Conservation (phyloP, 768 basidiomycete species). For the Obba rivulosa region DNA sequence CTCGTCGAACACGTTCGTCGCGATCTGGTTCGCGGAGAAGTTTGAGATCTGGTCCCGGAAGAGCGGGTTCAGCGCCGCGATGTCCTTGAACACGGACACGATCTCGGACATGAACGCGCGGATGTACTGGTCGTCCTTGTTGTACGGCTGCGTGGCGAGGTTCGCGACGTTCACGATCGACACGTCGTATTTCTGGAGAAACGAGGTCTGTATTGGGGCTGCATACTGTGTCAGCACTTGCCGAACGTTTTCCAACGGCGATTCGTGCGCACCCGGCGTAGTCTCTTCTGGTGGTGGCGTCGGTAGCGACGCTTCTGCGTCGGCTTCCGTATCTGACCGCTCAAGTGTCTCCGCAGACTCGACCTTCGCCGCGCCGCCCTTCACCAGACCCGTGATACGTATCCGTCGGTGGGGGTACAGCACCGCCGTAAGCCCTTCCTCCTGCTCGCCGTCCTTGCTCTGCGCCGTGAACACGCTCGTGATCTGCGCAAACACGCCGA, state of each 20-base stretch:
- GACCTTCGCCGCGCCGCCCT: conserved; percentile 35
- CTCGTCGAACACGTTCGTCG: conserved; percentile 93
- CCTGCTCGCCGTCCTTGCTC: conserved; percentile 65
- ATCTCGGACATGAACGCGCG: conserved; percentile 96
- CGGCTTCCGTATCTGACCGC: conserved; percentile 23
- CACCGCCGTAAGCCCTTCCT: conserved; percentile 91
- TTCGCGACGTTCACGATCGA: conserved; percentile 90
- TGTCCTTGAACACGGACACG: conserved; percentile 96
- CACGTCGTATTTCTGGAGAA: conserved; percentile 73
- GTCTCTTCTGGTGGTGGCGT: conserved; percentile 27
- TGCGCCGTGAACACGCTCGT: conserved; percentile 82
- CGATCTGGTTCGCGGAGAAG: conserved; percentile 89
- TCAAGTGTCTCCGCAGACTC: conserved; percentile 25
- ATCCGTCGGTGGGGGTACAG: conserved; percentile 92
- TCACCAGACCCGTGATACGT: conserved; percentile 80
- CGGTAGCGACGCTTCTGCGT: conserved; percentile 38
- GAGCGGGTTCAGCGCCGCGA: conserved; percentile 92
- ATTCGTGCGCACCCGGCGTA: background rate
- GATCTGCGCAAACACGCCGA: conserved; percentile 96
- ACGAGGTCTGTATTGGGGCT: conserved; percentile 77
- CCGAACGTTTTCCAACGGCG: too few species aligned
- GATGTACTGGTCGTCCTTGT: conserved; percentile 92
- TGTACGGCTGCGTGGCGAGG: conserved; percentile 72
- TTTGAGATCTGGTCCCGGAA: conserved; percentile 98
- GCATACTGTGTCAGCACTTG: conserved; percentile 10